These are phyloP conservation scores for Sporormia fimetaria DNA, from an alignment of 495 filamentous ascomycete genomes.

Conservation along the genomic window DNA sequence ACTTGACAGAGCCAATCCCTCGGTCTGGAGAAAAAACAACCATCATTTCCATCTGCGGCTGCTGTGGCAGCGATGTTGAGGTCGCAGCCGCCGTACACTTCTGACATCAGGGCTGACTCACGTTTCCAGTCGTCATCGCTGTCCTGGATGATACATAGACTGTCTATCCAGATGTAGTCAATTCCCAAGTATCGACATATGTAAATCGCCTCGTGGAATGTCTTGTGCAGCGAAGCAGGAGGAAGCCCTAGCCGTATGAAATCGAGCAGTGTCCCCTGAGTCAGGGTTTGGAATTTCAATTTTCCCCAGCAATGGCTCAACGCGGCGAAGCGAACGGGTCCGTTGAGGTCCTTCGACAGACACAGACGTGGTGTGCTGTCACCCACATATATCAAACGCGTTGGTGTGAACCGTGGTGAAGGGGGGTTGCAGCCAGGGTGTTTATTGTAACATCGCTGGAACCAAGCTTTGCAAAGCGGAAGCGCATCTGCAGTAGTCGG, in stretches of 20 bases:
- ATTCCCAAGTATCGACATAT: slow-evolving; percentile 6
- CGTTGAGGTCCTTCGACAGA: too few species aligned
- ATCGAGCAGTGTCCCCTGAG: not conserved
- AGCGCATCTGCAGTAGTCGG: too few species aligned
- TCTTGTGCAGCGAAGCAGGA: slow-evolving; percentile 4
- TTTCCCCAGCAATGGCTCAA: slow-evolving; percentile 1
- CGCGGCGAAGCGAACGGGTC: not conserved
- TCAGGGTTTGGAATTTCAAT: not conserved
- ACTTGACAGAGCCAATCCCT: not conserved
- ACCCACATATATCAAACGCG: too few species aligned
- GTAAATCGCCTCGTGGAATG: slow-evolving; percentile 12
- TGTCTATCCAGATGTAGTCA: slow-evolving; percentile 21
- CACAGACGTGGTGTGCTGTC: too few species aligned
- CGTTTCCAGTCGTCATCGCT: slow-evolving; percentile 6
- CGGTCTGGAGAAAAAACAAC: not conserved
- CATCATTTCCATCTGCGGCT: not conserved
- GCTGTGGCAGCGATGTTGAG: slow-evolving; percentile 7
- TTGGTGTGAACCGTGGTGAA: too few species aligned
- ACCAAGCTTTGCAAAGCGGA: too few species aligned
- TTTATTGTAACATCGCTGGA: too few species aligned
- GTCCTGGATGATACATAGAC: slow-evolving; percentile 6
- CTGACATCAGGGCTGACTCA: not conserved
- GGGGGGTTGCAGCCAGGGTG: too few species aligned
- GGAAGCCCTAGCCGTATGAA: not conserved
- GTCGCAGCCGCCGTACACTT: not conserved